Evolutionary conservation across 2,329 filamentous ascomycete genomes (phyloP).

Genomic region (Xylariaceae sp.): DNA sequence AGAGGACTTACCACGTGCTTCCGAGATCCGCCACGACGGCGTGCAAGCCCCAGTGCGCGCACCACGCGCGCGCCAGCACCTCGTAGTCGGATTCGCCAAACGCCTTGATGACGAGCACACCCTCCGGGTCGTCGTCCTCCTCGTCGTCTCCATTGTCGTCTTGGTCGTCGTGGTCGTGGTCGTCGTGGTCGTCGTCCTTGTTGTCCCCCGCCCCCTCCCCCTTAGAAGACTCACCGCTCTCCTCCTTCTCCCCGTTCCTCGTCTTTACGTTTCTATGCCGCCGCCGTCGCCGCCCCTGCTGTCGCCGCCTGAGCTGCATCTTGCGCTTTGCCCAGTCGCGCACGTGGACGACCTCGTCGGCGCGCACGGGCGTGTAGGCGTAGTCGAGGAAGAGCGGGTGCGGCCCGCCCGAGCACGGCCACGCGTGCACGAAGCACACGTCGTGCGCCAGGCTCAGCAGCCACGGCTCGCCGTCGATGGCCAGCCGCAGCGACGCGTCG

Average conservation of each 20-base stretch:
- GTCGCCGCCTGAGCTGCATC: neutral
- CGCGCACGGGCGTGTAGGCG: slow-evolving; percentile 48
- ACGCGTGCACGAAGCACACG: slow-evolving; percentile 58
- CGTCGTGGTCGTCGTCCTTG: too few species aligned
- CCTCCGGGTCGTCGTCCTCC: slow-evolving; percentile 55
- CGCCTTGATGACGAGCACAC: slow-evolving; percentile 64
- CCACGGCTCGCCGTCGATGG: slow-evolving; percentile 56
- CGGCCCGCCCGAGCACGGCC: slow-evolving; percentile 55
- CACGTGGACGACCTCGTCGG: slow-evolving; percentile 58
- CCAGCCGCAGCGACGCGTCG: slow-evolving; percentile 56
- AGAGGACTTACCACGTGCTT: slow-evolving; percentile 55
- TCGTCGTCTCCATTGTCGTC: slow-evolving; percentile 31
- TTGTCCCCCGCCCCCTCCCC: slow-evolving; percentile 1
- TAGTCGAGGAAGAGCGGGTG: slow-evolving; percentile 70
- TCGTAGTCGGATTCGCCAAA: slow-evolving; percentile 69
- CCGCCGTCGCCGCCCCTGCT: too few species aligned
- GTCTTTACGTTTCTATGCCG: too few species aligned
- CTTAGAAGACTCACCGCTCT: slow-evolving; percentile 14
- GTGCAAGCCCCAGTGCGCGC: slow-evolving; percentile 65
- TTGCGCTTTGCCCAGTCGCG: slow-evolving; percentile 53
- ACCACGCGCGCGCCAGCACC: slow-evolving; percentile 70
- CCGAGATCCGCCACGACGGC: slow-evolving; percentile 63
- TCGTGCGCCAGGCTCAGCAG: slow-evolving; percentile 56
- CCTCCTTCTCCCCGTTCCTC: slow-evolving; percentile 12
- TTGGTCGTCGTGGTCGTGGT: too few species aligned